Evolutionary conservation across 2,329 filamentous ascomycete species (phyloP).

Genomic region (Fusarium kyushuense): DNA sequence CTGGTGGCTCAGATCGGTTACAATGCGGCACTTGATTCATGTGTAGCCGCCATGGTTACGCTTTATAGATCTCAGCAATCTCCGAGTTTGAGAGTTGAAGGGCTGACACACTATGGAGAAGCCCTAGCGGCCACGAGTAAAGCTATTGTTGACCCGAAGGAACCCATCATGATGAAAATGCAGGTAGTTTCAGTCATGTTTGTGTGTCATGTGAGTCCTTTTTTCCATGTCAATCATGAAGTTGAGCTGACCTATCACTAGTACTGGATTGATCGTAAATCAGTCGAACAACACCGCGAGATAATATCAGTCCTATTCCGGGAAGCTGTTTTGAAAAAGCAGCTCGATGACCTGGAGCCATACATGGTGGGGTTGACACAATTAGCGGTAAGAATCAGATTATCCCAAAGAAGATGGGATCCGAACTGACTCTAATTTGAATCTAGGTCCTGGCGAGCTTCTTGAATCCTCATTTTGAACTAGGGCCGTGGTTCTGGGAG

Average conservation of each 20-base stretch:
- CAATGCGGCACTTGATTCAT: constrained; percentile 29
- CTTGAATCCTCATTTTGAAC: constrained; percentile 28
- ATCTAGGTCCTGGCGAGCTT: constrained; percentile 38
- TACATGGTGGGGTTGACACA: constrained; percentile 37
- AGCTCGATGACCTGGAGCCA: constrained; percentile 21
- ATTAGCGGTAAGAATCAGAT: constrained; percentile 35
- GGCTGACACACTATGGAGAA: constrained; percentile 28
- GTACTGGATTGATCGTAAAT: constrained; percentile 39
- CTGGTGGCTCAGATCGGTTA: constrained; percentile 32
- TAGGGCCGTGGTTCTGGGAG: constrained; percentile 45
- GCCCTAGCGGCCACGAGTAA: constrained; percentile 27
- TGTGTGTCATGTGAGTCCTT: constrained; percentile 36
- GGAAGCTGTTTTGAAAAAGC: constrained; percentile 27
- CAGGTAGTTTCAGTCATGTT: constrained; percentile 32
- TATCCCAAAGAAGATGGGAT: too few species aligned
- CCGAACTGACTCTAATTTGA: too few species aligned
- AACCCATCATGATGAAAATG: constrained; percentile 33
- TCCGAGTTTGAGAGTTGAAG: constrained; percentile 18
- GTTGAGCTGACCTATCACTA: neutral
- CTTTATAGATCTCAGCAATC: constrained; percentile 28
- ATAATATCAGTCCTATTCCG: constrained; percentile 34
- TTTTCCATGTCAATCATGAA: rapidly evolving
- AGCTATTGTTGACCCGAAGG: constrained; percentile 6
- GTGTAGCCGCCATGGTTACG: constrained; percentile 33
- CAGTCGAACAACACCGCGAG: constrained; percentile 15